Evolutionary conservation across 257 asterid species (phyloP), one percentile per base, ranked within the genome.

Genomic region (Coffea canephora): DNA sequence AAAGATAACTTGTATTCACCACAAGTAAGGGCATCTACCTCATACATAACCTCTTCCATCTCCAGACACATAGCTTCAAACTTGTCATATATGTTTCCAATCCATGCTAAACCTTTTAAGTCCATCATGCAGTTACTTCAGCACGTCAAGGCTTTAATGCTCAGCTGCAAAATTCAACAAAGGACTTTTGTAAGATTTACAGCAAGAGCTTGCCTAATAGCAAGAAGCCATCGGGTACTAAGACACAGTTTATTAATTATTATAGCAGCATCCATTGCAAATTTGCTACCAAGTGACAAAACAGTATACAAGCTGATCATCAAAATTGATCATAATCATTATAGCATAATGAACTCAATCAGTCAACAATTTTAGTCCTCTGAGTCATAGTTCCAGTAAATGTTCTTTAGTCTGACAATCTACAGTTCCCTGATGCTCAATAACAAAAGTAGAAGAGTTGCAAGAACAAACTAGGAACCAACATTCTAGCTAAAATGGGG

Each of bases 21-120:
- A 36, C 41, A 50, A 15, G 81, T 27, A 74, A 50, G 49, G 78
- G 65, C 50, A 9, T 68, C 77, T 80, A 94, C 98, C 97, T 90
- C 89, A 31, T 88, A 87, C 89, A 94, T 84, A 81, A 81, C 92
- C 81, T 93, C 97, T 85, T 94, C 96, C 84, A 89, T 89, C 85
- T 93, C 97, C 87, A 89, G 78, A 79, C 97, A 90, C 96, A 93
- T 89, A 41, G 93, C 89, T 87, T 93, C 96, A 62, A 93, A 87
- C 85, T 90, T 91, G 73, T 91, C 87, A 64, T 87, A 93, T 76
- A 91, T 72, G 74, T 89, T 90, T 59, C 92, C 97, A 57, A 91
- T 93, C 98, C 98, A 94, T 19, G 88, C 78, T 85, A 92, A 78
- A 82, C 92, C 92, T 84, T 90, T 90, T 75, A 88, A 82, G 82